Base-by-base conservation (phyloP, 164 flowering plant genomes). In the Buxus sempervirens region DNA sequence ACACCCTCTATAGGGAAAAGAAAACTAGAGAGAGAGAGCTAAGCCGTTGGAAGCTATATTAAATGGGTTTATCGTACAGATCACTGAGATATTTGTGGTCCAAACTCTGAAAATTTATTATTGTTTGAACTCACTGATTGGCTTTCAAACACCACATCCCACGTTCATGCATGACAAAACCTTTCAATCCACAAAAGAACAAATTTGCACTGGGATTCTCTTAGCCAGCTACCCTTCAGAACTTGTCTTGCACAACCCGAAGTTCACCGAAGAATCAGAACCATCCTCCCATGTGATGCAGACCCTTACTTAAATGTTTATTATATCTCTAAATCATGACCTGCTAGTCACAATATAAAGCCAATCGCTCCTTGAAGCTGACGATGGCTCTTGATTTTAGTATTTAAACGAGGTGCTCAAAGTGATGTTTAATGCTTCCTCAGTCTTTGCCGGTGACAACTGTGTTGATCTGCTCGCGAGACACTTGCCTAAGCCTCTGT, bases 121-220 rank as follows among this genome's bases (percentile, higher is more conserved):
- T 26, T 24, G 28, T 24, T 26, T n/a, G n/a, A 16, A 63, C 4
- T 65, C 56, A 15, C 21, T 42, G 55, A 63, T 62, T 69, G 64
- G 68, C 57, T 70, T n/a, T 5, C 55, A 19, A 58, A 58, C 65
- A 61, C 56, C 68, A 63, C 70, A 45, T 70, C 81, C 78, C 84
- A 81, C 76, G 79, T 76, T 81, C 74, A 13, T 72, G 78, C 80
- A 76, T 73, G 79, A 68, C 68, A 59, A 64, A 24, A 23, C 18
- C 41, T 45, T 15, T 10, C 60, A 58, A 26, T 48, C 72, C 73
- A 77, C 58, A 60, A 76, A 26, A 76, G 56, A 78, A 81, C 77
- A 80, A 76, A 75, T 45, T 73, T 54, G 32, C 77, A 73, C 77
- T 76, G 75, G 76, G 80, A 76, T 78, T 78, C 79, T 81, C 77